phyloP scores from a whole-genome alignment of 1,139 yeast species.

The Blastobotrys raffinosifermentans region DNA sequence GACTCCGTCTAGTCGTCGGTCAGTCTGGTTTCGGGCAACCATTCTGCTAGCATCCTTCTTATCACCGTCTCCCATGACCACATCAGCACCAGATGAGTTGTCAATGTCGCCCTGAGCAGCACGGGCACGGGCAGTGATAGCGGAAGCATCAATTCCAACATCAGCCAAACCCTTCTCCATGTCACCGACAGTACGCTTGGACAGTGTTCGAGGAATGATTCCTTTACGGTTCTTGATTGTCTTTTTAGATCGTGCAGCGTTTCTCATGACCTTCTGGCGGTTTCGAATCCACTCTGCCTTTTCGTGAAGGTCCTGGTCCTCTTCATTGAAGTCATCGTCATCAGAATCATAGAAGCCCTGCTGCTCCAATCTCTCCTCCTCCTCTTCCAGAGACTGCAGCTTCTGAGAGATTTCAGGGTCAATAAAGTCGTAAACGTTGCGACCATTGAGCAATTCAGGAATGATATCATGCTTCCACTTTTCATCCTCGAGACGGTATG shows the following conservation, averaged over 20 bases:
- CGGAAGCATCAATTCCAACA: slow-evolving; percentile 79
- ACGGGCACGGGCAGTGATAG: slow-evolving; percentile 41
- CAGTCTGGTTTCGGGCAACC: slow-evolving; percentile 57
- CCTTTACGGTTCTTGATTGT: slow-evolving; percentile 75
- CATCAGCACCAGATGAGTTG: slow-evolving; percentile 64
- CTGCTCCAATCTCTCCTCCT: slow-evolving; percentile 85
- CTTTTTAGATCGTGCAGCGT: slow-evolving; percentile 82
- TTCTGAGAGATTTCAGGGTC: slow-evolving; percentile 94
- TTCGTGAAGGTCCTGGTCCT: slow-evolving; percentile 64
- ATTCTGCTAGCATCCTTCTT: slow-evolving; percentile 32
- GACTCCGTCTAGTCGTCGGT: slow-evolving; percentile 83
- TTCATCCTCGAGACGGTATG: slow-evolving; percentile 85
- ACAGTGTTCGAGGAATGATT: slow-evolving; percentile 86
- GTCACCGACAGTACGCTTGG: slow-evolving; percentile 66
- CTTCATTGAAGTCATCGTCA: slow-evolving; percentile 64
- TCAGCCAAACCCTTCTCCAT: slow-evolving; percentile 87
- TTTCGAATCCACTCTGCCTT: slow-evolving; percentile 96
- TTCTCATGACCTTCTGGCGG: slow-evolving; percentile 88
- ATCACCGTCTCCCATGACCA: slow-evolving; percentile 45
- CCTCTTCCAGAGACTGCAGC: slow-evolving; percentile 91
- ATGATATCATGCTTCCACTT: slow-evolving; percentile 96
- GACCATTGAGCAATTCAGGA: slow-evolving; percentile 96
- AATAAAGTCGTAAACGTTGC: slow-evolving; percentile 93
- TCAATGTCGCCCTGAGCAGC: slow-evolving; percentile 38
- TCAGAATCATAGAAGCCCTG: slow-evolving; percentile 97